Evolutionary conservation across 306 rosid genomes (phyloP).

Genomic region (Vicia faba): DNA sequence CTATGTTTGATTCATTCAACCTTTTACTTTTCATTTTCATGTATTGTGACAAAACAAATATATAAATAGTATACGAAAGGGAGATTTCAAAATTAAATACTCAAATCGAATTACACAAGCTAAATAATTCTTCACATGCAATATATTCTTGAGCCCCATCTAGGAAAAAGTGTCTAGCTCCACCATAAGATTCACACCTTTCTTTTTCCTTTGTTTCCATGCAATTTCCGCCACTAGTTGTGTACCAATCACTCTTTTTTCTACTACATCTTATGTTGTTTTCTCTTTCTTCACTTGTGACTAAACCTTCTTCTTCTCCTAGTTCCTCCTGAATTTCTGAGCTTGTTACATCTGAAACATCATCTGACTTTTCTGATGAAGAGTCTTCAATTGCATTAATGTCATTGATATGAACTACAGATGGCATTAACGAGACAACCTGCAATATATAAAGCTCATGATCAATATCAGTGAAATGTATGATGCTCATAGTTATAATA

Average conservation of each 20-base stretch:
- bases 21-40: no score
- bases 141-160: conserved; percentile 36
- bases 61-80: neutral
- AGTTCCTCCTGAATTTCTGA: conserved; percentile 13
- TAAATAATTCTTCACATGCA: conserved; percentile 39
- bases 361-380: conserved; percentile 16
- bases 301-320: neutral
- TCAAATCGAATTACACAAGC: conserved; percentile 31
- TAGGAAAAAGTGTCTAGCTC: conserved; percentile 45
- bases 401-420: conserved; percentile 14
- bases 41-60: no score
- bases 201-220: conserved; percentile 22
- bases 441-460: conserved; percentile 28
- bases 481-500: no score
- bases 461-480: conserved; percentile 9
- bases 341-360: neutral
- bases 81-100: neutral
- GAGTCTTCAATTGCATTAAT: conserved; percentile 19
- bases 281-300: conserved; percentile 6
- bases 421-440: conserved; percentile 44
- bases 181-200: conserved; percentile 31
- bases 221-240: neutral
- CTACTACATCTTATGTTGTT: neutral
- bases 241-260: neutral
- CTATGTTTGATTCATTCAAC: no score